phyloP scores from a whole-genome alignment of 768 basidiomycete genomes.

The Rhodotorula taiwanensis region DNA sequence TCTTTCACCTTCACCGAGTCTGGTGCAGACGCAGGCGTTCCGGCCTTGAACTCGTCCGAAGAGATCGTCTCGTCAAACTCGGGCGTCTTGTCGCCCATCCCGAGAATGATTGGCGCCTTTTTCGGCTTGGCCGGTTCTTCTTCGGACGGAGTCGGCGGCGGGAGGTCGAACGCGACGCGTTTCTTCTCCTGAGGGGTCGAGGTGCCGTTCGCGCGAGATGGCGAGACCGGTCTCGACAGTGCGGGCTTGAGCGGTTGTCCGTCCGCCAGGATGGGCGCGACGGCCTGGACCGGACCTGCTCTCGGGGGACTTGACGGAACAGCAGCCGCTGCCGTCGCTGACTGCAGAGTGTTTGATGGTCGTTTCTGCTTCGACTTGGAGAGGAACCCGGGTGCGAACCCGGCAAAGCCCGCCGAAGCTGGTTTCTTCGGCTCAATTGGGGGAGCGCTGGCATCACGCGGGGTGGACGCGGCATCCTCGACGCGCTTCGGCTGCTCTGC shows the following conservation, averaged over 20 bases:
- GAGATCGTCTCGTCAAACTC: background rate
- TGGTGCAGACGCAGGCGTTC: background rate
- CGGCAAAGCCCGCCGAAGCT: conserved; percentile 13
- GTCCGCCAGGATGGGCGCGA: background rate
- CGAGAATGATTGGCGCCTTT: conserved; percentile 25
- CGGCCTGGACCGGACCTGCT: background rate
- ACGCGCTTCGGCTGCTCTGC: no score
- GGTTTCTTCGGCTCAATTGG: background rate
- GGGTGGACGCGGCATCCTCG: background rate
- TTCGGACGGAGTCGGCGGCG: background rate
- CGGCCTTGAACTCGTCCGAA: background rate
- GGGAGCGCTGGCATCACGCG: background rate
- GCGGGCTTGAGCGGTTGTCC: conserved; percentile 7
- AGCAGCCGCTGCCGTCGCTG: background rate
- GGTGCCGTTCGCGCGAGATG: conserved; percentile 2
- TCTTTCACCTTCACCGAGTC: background rate
- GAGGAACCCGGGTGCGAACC: conserved; percentile 30
- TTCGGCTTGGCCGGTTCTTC: background rate
- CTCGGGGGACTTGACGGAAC: no score
- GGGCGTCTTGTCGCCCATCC: background rate
- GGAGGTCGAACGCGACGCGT: conserved; percentile 26
- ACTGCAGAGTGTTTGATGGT: conserved; percentile 20
- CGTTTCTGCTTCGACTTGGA: conserved; percentile 27
- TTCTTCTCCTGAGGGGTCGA: conserved; percentile 7
- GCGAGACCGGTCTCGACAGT: conserved; percentile 21